phyloP scores from a whole-genome alignment of 345 rosid species.

The Pugionium cornutum region DNA sequence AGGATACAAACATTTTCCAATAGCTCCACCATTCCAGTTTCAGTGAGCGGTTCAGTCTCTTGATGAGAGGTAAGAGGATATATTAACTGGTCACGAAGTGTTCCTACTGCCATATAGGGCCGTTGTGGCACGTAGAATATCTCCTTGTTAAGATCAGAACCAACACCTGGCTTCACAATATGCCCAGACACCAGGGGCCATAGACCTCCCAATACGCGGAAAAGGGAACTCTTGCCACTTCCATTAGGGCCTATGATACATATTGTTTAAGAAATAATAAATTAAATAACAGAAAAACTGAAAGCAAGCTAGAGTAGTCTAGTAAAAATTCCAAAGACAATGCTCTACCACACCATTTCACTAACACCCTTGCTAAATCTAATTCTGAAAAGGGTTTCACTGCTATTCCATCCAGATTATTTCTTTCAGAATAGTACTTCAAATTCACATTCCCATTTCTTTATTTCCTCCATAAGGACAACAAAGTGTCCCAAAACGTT shows the following conservation, averaged over 20 bases:
- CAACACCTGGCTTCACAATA: slow-evolving; percentile 96
- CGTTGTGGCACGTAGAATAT: slow-evolving; percentile 97
- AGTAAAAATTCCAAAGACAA: slow-evolving; percentile 20
- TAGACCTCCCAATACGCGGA: slow-evolving; percentile 97
- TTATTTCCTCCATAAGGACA: too few species aligned
- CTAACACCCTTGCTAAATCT: slow-evolving; percentile 13
- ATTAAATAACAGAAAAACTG: neutral
- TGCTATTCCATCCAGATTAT: slow-evolving; percentile 14
- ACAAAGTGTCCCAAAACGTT: slow-evolving; percentile 1
- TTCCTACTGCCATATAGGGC: slow-evolving; percentile 98
- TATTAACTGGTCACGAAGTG: slow-evolving; percentile 94
- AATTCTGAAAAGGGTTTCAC: slow-evolving; percentile 14
- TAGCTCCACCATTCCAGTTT: slow-evolving; percentile 79
- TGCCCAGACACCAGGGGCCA: slow-evolving; percentile 96
- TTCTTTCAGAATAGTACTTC: slow-evolving; percentile 17
- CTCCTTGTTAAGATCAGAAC: slow-evolving; percentile 98
- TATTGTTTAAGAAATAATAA: slow-evolving; percentile 19
- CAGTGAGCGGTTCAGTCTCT: slow-evolving; percentile 71
- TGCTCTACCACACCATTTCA: slow-evolving; percentile 8
- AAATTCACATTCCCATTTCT: slow-evolving; percentile 2
- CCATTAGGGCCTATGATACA: slow-evolving; percentile 90
- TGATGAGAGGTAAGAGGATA: slow-evolving; percentile 87
- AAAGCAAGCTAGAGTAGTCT: slow-evolving; percentile 6
- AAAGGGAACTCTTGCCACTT: slow-evolving; percentile 99
- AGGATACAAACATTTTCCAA: slow-evolving; percentile 72